These are phyloP conservation scores for Penicillium corylophilum DNA, from an alignment of 2,329 filamentous ascomycete species.

Conservation along the genomic window DNA sequence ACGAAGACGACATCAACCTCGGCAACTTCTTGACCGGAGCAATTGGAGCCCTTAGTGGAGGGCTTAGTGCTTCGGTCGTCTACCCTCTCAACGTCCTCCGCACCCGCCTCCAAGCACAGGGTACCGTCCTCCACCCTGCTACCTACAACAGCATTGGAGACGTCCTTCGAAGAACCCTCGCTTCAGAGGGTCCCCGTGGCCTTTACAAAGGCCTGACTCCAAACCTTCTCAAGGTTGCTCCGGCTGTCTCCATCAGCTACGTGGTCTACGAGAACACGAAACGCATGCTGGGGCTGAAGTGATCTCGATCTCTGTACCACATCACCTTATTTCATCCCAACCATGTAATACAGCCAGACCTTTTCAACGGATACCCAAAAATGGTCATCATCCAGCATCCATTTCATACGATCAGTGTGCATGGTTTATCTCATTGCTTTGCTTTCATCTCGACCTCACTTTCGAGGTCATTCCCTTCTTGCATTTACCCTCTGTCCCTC, in stretches of 20 bases:
- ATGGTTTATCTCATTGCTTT: conserved; percentile 8
- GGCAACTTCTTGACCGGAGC: conserved; percentile 81
- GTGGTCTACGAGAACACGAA: conserved; percentile 92
- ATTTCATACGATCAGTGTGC: conserved; percentile 16
- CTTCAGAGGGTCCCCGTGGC: conserved; percentile 78
- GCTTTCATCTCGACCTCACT: conserved; percentile 5
- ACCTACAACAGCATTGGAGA: conserved; percentile 92
- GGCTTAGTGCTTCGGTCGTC: conserved; percentile 87
- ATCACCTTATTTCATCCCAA: background rate
- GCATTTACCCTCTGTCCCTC: conserved; percentile 9
- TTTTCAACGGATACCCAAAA: conserved; percentile 31
- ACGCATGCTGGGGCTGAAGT: conserved; percentile 59
- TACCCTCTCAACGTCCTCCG: conserved; percentile 93
- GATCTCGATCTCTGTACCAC: conserved; percentile 14
- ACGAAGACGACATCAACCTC: conserved; percentile 78
- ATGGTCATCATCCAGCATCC: conserved; percentile 15
- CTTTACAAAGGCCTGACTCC: conserved; percentile 94
- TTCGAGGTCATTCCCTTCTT: conserved; percentile 3
- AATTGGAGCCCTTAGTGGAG: conserved; percentile 88
- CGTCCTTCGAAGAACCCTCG: conserved; percentile 78
- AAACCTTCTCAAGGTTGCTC: conserved; percentile 93
- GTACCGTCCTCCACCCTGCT: conserved; percentile 83
- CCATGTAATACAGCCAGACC: background rate
- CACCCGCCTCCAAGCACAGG: conserved; percentile 89
- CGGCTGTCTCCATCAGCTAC: conserved; percentile 92